These are phyloP conservation scores for Phytophthora idaei DNA, from an alignment of 352 stramenopile genomes.

Conservation along the genomic window DNA sequence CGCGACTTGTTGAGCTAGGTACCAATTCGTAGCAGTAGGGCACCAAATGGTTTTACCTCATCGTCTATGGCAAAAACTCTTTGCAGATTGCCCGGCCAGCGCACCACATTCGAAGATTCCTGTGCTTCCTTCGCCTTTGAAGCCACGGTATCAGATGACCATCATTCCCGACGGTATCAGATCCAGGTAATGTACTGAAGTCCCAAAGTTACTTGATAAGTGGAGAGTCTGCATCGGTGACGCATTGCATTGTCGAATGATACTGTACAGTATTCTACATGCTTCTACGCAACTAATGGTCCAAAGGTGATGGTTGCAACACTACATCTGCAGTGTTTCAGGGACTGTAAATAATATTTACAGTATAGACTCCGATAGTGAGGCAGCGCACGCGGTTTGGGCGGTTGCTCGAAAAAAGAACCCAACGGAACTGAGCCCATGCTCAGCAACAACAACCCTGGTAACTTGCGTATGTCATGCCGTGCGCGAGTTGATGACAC, in stretches of 20 bases:
- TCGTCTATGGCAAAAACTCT: too few species aligned
- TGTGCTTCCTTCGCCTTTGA: neutral
- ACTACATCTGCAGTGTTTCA: neutral
- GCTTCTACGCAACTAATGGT: too few species aligned
- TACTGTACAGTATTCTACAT: neutral
- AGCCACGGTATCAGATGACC: constrained; percentile 3
- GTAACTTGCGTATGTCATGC: constrained; percentile 2
- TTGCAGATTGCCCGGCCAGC: too few species aligned
- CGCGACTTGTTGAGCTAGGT: too few species aligned
- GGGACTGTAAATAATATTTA: neutral
- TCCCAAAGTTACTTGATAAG: neutral
- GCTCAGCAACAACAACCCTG: neutral
- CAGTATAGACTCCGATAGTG: too few species aligned
- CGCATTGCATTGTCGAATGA: constrained; percentile 3
- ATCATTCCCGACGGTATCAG: constrained; percentile 5
- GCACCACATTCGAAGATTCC: neutral
- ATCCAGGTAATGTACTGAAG: neutral
- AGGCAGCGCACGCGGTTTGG: neutral
- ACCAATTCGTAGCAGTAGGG: too few species aligned
- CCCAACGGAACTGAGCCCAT: neutral
- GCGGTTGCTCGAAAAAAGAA: constrained; percentile 30
- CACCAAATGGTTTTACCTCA: too few species aligned
- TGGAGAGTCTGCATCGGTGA: neutral
- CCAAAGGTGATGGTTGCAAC: too few species aligned
- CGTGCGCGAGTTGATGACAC: constrained; percentile 6